Conservation (phyloP, 2,329 filamentous ascomycete species). For the Diaporthe ilicicola region DNA sequence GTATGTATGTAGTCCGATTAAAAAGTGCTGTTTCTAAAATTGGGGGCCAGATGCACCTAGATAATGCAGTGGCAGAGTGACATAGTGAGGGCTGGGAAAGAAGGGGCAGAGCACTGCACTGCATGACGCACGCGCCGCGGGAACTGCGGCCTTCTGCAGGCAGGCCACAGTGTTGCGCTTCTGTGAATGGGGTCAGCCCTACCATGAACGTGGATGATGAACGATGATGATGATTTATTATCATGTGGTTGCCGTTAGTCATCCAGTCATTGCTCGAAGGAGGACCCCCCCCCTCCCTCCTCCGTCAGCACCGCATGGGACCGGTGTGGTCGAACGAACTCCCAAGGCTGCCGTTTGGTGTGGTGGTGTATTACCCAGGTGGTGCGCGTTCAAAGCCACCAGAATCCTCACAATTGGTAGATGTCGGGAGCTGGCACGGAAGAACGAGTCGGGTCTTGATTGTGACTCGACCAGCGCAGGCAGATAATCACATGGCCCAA, state of each 20-base stretch:
- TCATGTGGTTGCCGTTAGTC: not conserved
- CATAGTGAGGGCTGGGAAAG: not conserved
- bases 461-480: not conserved
- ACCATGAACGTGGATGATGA: slow-evolving; percentile 8
- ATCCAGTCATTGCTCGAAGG: not conserved
- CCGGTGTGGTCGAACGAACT: slow-evolving; percentile 8
- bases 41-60: slow-evolving; percentile 23
- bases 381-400: not conserved
- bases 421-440: not conserved
- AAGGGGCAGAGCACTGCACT: not conserved
- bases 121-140: slow-evolving; percentile 4
- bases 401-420: not conserved
- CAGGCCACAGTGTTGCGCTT: not conserved
- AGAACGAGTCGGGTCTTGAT: not conserved
- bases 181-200: slow-evolving; percentile 3
- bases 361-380: not conserved
- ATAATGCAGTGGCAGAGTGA: not conserved
- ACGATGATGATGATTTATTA: not conserved
- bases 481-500: not conserved
- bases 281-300: not conserved
- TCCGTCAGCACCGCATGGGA: not conserved
- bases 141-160: not conserved
- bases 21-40: slow-evolving; percentile 17
- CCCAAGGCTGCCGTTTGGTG: not conserved
- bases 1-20: not conserved